Evolutionary conservation across 108 stramenopile species (phyloP), one percentile per base, ranked within the genome.

Genomic region (Cylindrotheca fusiformis): DNA sequence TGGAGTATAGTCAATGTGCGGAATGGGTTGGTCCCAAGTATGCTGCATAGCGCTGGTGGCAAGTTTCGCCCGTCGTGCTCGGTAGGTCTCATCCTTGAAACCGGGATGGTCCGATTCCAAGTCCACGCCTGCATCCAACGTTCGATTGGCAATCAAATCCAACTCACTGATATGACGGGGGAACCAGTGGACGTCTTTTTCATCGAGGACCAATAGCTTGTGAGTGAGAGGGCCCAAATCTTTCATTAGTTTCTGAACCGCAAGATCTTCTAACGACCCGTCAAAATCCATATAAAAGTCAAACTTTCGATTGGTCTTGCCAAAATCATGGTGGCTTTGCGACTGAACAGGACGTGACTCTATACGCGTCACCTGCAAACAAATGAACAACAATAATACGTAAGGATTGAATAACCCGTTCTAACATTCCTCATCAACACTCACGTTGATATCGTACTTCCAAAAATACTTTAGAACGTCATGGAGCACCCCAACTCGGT

Each of bases 391-490:
- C n/a, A n/a, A n/a, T n/a, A n/a, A n/a, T n/a, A n/a, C n/a, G n/a
- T n/a, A n/a, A n/a, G n/a, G n/a, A n/a, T n/a, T n/a, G n/a, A n/a
- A n/a, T n/a, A n/a, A n/a, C n/a, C n/a, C n/a, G n/a, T n/a, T n/a
- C n/a, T n/a, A n/a, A n/a, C n/a, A n/a, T n/a, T n/a, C n/a, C n/a
- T n/a, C n/a, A n/a, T n/a, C n/a, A n/a, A n/a, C n/a, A n/a, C n/a
- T n/a, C n/a, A 98, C 71, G 68, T 94, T 95, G 46, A 98, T 71
- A 52, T 96, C 91, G 65, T 92, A 88, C 63, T 95, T 95, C 91
- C 93, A 95, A 77, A 95, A 96, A 48, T 76, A 91, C 36, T 71
- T 67, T 32, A 98, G 65, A 55, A 95, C 93, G 44, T 94, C 91
- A 45, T 89, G 88, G 60, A 98, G 67, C 8, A 91, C 82, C 6